A percentile compares a stretch with the other conserved stretches of the same genome.
Conservation (phyloP, 1,284 basidiomycete species). For the Trichosporon coremiiforme region DNA sequence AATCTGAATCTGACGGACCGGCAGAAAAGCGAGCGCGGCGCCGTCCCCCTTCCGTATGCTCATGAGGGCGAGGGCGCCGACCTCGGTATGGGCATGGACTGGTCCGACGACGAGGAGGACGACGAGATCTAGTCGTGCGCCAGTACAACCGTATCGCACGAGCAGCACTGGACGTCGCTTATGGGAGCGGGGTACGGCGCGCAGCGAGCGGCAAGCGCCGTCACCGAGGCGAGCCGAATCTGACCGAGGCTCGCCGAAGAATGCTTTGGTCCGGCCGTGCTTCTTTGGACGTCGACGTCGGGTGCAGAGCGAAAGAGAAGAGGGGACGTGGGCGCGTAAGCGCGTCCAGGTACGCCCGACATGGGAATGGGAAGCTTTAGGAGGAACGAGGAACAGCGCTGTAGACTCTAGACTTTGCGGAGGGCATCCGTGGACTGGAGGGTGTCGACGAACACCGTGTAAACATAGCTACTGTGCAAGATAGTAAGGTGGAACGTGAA, state of each 20-base stretch:
- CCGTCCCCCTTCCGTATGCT: constrained; percentile 81
- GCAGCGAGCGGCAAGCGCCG: background rate
- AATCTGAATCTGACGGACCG: constrained; percentile 79
- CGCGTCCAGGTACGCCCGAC: background rate
- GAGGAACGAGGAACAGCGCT: background rate
- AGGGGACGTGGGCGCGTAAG: background rate
- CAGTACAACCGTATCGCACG: background rate
- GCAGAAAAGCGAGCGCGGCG: constrained; percentile 75
- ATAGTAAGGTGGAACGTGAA: too few species aligned
- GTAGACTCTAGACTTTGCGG: too few species aligned
- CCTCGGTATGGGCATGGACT: constrained; percentile 37
- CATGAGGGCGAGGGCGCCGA: constrained; percentile 66
- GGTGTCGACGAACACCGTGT: background rate
- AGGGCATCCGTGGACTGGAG: background rate
- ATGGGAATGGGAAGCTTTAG: background rate
- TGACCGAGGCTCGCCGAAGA: background rate
- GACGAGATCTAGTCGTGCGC: constrained; percentile 40
- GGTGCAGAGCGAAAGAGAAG: too few species aligned
- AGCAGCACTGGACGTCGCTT: too few species aligned
- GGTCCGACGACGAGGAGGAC: constrained; percentile 49
- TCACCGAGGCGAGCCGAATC: too few species aligned
- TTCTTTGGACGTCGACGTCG: background rate
- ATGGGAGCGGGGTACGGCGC: too few species aligned
- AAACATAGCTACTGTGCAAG: too few species aligned
- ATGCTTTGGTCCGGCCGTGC: background rate